These are phyloP conservation scores for Lentinus tigrinus DNA, from an alignment of 768 basidiomycete species.

Conservation along the genomic window DNA sequence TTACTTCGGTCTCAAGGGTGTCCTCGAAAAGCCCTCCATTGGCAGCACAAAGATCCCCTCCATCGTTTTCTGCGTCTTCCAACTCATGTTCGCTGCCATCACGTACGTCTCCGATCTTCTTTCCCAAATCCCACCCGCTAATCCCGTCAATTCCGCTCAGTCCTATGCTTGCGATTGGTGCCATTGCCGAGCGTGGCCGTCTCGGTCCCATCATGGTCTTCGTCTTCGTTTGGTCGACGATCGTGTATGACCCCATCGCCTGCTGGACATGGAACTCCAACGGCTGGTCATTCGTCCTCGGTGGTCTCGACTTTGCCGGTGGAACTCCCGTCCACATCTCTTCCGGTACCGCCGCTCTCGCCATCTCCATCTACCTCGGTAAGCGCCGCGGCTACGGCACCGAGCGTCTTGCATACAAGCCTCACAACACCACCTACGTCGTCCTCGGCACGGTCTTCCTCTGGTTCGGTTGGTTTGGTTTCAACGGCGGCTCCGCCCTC, in stretches of 20 bases:
- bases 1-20: conserved; percentile 82
- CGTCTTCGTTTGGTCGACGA: conserved; percentile 84
- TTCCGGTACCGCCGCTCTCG: conserved; percentile 88
- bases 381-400: conserved; percentile 91
- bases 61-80: conserved; percentile 80
- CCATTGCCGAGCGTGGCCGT: conserved; percentile 85
- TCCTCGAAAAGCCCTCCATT: conserved; percentile 71
- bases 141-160: conserved; percentile 36
- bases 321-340: conserved; percentile 97
- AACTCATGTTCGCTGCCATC: conserved; percentile 88
- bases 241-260: conserved; percentile 90
- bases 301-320: conserved; percentile 90
- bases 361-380: conserved; percentile 88
- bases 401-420: conserved; percentile 86
- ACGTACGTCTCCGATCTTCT: conserved; percentile 48
- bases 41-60: conserved; percentile 71
- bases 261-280: conserved; percentile 95
- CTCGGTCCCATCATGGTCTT: conserved; percentile 88
- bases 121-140: neutral
- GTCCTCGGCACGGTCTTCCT: conserved; percentile 91
- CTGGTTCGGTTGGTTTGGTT: conserved; percentile 96
- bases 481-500: conserved; percentile 91
- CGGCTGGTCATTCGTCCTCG: conserved; percentile 73
- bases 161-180: conserved; percentile 88
- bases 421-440: conserved; percentile 91